Evolutionary conservation across 1,139 yeast genomes (phyloP).

Genomic region (Debaryomyces singareniensis): DNA sequence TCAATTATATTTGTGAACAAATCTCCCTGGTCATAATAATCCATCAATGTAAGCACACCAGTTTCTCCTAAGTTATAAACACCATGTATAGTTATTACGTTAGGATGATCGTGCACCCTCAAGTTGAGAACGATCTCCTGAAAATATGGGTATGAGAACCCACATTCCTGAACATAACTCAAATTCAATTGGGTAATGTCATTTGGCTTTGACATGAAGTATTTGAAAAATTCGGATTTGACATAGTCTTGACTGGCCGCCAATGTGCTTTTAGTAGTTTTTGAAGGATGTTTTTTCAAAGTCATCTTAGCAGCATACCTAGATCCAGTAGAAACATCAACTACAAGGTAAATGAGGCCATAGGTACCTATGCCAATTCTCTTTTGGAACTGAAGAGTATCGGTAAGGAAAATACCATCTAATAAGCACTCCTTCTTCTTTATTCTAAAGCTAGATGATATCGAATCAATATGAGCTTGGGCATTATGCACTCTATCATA

Average conservation of each 20-base stretch:
- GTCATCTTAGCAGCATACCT: constrained; percentile 71
- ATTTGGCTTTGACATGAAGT: constrained; percentile 18
- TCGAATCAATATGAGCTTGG: too few species aligned
- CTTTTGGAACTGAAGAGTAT: constrained; percentile 27
- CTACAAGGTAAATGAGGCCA: constrained; percentile 74
- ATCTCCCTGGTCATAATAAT: constrained; percentile 78
- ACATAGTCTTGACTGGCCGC: constrained; percentile 26
- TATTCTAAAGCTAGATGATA: too few species aligned
- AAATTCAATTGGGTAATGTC: constrained; percentile 28
- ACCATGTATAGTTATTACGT: constrained; percentile 67
- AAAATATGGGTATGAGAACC: constrained; percentile 40
- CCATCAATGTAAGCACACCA: constrained; percentile 69
- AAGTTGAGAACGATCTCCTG: constrained; percentile 72
- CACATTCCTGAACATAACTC: constrained; percentile 35
- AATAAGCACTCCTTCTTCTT: too few species aligned
- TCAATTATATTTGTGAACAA: constrained; percentile 77
- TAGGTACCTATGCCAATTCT: constrained; percentile 88
- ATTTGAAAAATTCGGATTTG: constrained; percentile 22
- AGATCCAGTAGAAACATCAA: constrained; percentile 43
- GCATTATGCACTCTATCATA: too few species aligned
- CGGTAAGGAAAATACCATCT: constrained; percentile 17
- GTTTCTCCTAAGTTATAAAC: constrained; percentile 55
- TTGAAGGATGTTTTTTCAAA: constrained; percentile 36
- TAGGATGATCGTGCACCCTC: constrained; percentile 71
- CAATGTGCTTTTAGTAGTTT: constrained; percentile 16